These are phyloP conservation scores for Talaromyces sp. DNA, from an alignment of 2,329 filamentous ascomycete species.

Conservation along the genomic window DNA sequence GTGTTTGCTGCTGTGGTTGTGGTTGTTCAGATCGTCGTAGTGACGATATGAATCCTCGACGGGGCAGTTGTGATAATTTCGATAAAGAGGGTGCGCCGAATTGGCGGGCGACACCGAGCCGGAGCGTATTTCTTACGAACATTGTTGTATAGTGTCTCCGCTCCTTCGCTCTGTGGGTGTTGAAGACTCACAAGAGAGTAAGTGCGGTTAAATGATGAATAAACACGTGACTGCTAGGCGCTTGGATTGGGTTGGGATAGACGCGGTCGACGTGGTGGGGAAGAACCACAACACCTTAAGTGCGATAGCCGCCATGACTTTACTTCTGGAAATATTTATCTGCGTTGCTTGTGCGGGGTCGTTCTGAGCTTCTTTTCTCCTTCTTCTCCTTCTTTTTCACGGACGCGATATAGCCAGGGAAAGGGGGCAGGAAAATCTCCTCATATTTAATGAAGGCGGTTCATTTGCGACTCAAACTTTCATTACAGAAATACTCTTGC, in stretches of 20 bases:
- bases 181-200: not conserved
- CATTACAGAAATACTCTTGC: not conserved
- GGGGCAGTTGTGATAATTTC: not conserved
- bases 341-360: not conserved
- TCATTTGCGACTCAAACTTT: not conserved
- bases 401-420: not conserved
- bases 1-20: not conserved
- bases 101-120: not conserved
- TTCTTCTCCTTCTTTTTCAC: not conserved
- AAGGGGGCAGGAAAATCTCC: too few species aligned
- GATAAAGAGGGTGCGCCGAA: not conserved
- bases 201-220: not conserved
- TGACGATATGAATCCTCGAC: constrained; percentile 11
- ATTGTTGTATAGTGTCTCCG: not conserved
- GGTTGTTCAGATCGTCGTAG: constrained; percentile 10
- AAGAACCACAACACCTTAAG: constrained; percentile 1
- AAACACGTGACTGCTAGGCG: constrained; percentile 1
- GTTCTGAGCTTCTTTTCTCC: not conserved
- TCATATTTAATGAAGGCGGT: too few species aligned
- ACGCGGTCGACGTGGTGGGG: constrained; percentile 6
- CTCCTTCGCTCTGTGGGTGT: not conserved
- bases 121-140: not conserved
- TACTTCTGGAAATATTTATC: not conserved
- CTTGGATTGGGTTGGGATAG: constrained; percentile 10
- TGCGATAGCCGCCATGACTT: not conserved